Evolutionary conservation across 371 early-diverging fungal genomes (phyloP), one percentile per base, ranked within the genome.

Genomic region (Mortierella sp.): DNA sequence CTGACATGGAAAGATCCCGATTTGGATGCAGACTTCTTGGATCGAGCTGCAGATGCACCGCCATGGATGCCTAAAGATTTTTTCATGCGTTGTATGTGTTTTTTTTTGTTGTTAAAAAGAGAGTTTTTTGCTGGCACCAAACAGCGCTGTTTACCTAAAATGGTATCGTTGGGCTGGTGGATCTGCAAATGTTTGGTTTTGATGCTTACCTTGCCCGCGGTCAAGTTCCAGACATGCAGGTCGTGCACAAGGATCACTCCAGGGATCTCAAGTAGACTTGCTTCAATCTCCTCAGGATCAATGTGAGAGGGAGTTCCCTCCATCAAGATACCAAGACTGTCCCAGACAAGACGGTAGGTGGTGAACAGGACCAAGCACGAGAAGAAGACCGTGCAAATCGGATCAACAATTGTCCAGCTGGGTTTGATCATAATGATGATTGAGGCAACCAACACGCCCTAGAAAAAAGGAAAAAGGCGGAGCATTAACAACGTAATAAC

Each of bases 381-480:
- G 78, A 95, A 96, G 16, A 93, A 45, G 61, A 95, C 86, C 7
- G 95, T 95, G 82, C 94, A 95, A 17, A 94, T 72, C n/a, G 95
- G 92, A 78, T 96, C 95, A 28, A 93, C 92, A 67, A 92, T 84
- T 12, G 90, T 88, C 56, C 79, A 79, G 25, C 67, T 64, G 3
- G 94, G 94, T 54, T 90, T 86, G 64, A 91, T 71, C 61, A 85
- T 86, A 19, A 94, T 87, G 40, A 94, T 81, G 25, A 90, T 80
- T 16, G 93, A 86, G 6, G 96, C 94, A 41, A 94, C 82, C 54
- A 96, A 72, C 17, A 96, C 95, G 34, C 96, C 96, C 95, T 93
- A 64, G 49, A 52, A 54, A 10, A 21, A 34, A 44, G 56, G 34
- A 49, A 22, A 34, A 29, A 19, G 22, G 43, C 27, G 19, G 43